A percentile compares a stretch with the other conserved stretches of the same genome.
Evolutionary conservation across 2,329 filamentous ascomycete genomes (phyloP).

Genomic region (Scedosporium boydii): DNA sequence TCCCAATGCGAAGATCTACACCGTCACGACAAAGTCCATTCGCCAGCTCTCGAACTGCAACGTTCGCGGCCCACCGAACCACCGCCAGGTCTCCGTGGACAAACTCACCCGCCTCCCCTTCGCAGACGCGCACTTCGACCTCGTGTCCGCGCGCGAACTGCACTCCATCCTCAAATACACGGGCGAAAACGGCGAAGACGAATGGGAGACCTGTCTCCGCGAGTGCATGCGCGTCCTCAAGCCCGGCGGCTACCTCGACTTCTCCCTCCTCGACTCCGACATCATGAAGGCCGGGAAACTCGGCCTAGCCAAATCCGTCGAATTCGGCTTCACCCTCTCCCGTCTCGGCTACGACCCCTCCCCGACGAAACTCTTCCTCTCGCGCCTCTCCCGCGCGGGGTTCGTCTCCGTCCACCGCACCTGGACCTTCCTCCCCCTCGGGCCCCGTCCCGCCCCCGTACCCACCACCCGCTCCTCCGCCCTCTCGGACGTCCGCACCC

Average conservation of each 20-base stretch:
- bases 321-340: slow-evolving; percentile 85
- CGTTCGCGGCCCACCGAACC: slow-evolving; percentile 77
- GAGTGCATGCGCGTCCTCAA: slow-evolving; percentile 90
- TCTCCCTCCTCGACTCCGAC: slow-evolving; percentile 80
- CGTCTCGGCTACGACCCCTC: slow-evolving; percentile 82
- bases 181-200: slow-evolving; percentile 60
- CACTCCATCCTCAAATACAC: slow-evolving; percentile 73
- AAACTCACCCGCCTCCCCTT: slow-evolving; percentile 78
- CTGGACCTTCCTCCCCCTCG: slow-evolving; percentile 86
- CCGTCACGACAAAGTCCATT: slow-evolving; percentile 66
- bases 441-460: slow-evolving; percentile 22
- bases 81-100: slow-evolving; percentile 71
- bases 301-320: slow-evolving; percentile 74
- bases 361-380: slow-evolving; percentile 73
- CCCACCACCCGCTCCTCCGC: slow-evolving; percentile 17
- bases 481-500: slow-evolving; percentile 28
- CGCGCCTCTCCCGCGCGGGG: slow-evolving; percentile 62
- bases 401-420: slow-evolving; percentile 75
- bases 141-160: slow-evolving; percentile 81
- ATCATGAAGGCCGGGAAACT: slow-evolving; percentile 75
- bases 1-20: slow-evolving; percentile 78
- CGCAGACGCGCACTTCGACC: slow-evolving; percentile 75
- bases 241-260: slow-evolving; percentile 88
- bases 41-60: slow-evolving; percentile 63
- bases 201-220: slow-evolving; percentile 75